Conservation (phyloP, 1,139 yeast species). For the Kazachstania sp. region DNA sequence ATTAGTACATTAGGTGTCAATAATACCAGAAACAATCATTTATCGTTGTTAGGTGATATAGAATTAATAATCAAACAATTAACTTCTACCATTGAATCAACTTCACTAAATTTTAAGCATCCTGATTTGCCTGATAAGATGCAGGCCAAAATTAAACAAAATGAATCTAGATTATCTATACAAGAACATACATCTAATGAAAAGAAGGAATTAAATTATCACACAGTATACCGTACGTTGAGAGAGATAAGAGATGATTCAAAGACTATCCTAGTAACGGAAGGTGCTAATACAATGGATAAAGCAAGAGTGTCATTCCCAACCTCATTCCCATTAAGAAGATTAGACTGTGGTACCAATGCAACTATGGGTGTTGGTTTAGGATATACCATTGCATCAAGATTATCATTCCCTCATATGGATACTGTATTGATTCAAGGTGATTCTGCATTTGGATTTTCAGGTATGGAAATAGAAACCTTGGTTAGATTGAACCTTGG, state of each 20-base stretch:
- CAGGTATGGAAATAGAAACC: slow-evolving; percentile 58
- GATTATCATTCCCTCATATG: slow-evolving; percentile 37
- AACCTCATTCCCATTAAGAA: slow-evolving; percentile 40
- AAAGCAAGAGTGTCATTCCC: slow-evolving; percentile 53
- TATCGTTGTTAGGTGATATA: slow-evolving; percentile 39
- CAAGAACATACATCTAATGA: slow-evolving; percentile 7
- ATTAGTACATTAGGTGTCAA: slow-evolving; percentile 46
- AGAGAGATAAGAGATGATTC: slow-evolving; percentile 33
- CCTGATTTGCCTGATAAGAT: slow-evolving; percentile 28
- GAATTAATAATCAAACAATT: slow-evolving; percentile 36
- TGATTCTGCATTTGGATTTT: slow-evolving; percentile 65
- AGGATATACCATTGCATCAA: slow-evolving; percentile 58
- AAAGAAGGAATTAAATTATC: slow-evolving; percentile 35
- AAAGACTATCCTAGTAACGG: slow-evolving; percentile 41
- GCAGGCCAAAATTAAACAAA: slow-evolving; percentile 30
- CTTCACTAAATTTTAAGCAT: slow-evolving; percentile 13
- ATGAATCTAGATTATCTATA: slow-evolving; percentile 35
- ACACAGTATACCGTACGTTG: slow-evolving; percentile 45
- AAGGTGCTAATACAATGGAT: slow-evolving; percentile 70
- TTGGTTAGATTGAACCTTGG: slow-evolving; percentile 47
- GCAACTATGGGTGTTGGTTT: slow-evolving; percentile 68
- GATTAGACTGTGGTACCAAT: slow-evolving; percentile 62
- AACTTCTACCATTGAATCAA: slow-evolving; percentile 7
- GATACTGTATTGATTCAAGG: slow-evolving; percentile 55
- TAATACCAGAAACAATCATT: slow-evolving; percentile 13